Percentiles rank a stretch among this genome's conserved stretches.
phyloP scores from a whole-genome alignment of 441 rosid species.

The Manihot esculenta region DNA sequence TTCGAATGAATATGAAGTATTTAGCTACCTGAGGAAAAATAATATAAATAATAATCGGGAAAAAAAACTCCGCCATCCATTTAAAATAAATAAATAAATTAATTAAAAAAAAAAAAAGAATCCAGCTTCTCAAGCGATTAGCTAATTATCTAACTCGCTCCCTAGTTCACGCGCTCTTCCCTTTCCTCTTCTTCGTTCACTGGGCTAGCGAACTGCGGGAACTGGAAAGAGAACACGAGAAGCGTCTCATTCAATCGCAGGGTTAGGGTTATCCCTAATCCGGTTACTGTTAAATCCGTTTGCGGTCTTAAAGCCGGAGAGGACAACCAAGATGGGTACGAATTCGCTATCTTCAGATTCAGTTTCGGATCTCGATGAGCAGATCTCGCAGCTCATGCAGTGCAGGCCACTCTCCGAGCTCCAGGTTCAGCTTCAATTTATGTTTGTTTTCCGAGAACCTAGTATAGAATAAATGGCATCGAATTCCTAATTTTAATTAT shows the following conservation, averaged over 20 bases:
- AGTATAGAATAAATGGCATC: no score
- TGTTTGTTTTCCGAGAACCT: not conserved
- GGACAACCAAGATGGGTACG: constrained; percentile 40
- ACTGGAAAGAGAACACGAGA: constrained; percentile 1
- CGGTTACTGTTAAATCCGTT: constrained; percentile 12
- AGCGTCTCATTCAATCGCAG: constrained; percentile 17
- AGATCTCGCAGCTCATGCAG: constrained; percentile 71
- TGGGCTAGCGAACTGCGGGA: constrained; percentile 26
- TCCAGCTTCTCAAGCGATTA: no score
- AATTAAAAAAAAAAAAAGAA: no score
- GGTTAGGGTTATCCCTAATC: constrained; percentile 31
- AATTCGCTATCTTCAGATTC: constrained; percentile 51
- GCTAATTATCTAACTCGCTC: constrained; percentile 3
- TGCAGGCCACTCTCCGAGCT: constrained; percentile 70
- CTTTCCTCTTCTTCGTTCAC: constrained; percentile 29
- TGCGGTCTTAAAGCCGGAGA: not conserved
- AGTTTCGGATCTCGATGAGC: constrained; percentile 53
- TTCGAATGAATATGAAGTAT: no score
- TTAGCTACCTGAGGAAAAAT: no score
- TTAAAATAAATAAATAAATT: no score
- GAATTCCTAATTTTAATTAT: not conserved
- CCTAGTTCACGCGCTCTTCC: constrained; percentile 23
- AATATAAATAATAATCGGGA: no score
- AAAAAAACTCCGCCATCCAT: no score
- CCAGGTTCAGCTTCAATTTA: constrained; percentile 37